Conservation (phyloP, 192 early-diverging fungal genomes). For the Entomortierella chlamydospora region DNA sequence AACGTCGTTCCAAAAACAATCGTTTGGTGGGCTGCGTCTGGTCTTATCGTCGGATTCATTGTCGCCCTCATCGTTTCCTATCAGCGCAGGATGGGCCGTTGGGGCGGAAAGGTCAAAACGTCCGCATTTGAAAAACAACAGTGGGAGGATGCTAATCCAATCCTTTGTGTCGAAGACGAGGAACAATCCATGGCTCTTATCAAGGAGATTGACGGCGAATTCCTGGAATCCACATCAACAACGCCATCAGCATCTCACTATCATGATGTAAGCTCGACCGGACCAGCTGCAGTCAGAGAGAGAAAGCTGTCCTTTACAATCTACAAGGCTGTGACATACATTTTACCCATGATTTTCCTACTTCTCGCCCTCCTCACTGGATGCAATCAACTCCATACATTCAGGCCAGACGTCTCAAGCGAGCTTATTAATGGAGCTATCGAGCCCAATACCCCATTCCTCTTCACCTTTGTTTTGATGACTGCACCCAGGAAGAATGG, state of each 20-base stretch:
- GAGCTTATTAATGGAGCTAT: conserved; percentile 19
- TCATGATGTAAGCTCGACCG: conserved; percentile 1
- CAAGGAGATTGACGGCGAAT: conserved; percentile 8
- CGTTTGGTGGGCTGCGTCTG: conserved; percentile 64
- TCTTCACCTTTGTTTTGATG: conserved; percentile 63
- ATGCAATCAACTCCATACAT: conserved; percentile 39
- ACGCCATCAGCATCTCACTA: neutral
- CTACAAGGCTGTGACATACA: conserved; percentile 16
- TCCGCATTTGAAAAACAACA: conserved; percentile 19
- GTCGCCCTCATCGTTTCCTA: conserved; percentile 52
- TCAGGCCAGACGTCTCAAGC: conserved; percentile 17
- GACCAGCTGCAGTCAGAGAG: neutral
- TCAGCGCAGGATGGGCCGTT: conserved; percentile 43
- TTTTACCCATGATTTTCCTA: conserved; percentile 22
- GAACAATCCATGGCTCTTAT: conserved; percentile 3
- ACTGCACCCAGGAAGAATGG: conserved; percentile 60
- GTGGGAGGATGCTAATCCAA: conserved; percentile 8
- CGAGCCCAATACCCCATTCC: conserved; percentile 35
- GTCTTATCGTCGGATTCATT: conserved; percentile 56
- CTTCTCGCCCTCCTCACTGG: conserved; percentile 35
- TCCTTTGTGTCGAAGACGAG: neutral
- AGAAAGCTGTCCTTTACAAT: conserved; percentile 5
- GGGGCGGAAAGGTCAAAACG: conserved; percentile 39
- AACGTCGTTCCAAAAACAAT: conserved; percentile 61
- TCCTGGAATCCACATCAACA: neutral